phyloP scores from a whole-genome alignment of 2,329 filamentous ascomycete species.

The Colletotrichum graminicola region DNA sequence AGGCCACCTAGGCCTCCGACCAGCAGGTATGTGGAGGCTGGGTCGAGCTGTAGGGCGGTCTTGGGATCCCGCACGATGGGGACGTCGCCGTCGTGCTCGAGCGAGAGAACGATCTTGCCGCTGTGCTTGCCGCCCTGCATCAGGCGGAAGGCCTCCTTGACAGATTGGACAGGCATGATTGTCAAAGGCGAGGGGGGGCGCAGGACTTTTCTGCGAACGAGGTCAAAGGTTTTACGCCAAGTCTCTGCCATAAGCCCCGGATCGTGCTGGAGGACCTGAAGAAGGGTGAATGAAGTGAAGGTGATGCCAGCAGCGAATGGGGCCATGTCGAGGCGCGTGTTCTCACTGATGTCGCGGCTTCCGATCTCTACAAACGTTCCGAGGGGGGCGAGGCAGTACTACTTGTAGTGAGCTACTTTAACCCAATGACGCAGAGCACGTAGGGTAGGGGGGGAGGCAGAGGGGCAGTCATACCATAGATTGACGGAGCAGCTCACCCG shows the following conservation, averaged over 20 bases:
- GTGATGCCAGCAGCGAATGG: constrained; percentile 55
- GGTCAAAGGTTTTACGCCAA: constrained; percentile 37
- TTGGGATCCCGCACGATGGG: no score
- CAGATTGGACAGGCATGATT: constrained; percentile 40
- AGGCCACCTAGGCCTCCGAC: constrained; percentile 49
- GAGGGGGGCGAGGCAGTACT: constrained; percentile 52
- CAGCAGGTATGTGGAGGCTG: constrained; percentile 47
- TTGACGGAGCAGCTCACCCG: constrained; percentile 43
- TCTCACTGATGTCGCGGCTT: constrained; percentile 52
- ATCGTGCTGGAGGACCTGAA: neutral
- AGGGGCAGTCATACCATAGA: constrained; percentile 44
- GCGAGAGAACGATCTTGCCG: constrained; percentile 54
- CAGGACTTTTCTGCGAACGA: no score
- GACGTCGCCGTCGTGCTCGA: no score
- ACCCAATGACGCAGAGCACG: constrained; percentile 52
- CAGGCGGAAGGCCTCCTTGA: constrained; percentile 54
- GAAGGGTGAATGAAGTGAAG: constrained; percentile 52
- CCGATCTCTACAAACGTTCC: constrained; percentile 59
- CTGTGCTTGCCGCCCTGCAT: constrained; percentile 55
- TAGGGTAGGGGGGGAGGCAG: constrained; percentile 53
- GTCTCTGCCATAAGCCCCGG: neutral
- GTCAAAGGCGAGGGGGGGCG: no score
- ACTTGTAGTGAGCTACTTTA: no score
- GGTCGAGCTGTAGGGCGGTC: constrained; percentile 23
- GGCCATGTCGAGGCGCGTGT: constrained; percentile 58